Evolutionary conservation across 2,329 filamentous ascomycete genomes (phyloP), one percentile per base, ranked within the genome.

Genomic region (Paecilomyces variotii): DNA sequence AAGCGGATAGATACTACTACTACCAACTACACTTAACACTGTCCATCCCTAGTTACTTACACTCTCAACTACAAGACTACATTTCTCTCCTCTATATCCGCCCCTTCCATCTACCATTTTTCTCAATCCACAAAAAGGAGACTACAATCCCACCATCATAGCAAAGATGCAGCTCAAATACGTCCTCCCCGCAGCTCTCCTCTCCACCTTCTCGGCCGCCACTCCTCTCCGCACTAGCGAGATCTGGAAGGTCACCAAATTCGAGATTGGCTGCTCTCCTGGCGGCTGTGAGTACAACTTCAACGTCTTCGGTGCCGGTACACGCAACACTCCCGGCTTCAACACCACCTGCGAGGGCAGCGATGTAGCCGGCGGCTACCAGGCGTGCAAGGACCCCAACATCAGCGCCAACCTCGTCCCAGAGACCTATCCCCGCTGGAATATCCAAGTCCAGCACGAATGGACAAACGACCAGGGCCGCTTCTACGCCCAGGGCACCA

Each of bases 201-300:
- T 73, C 28, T 67, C 69, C 51, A 55, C 63, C 52, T 54, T 67
- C 55, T 56, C 64, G 60, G 49, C 70, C 4, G 57, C 62, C 54
- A 60, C 61, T 19, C 64, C 68, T 11, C 55, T 59, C n/a, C 60
- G 26, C 14, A 9, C 35, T 35, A 34, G 19, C 30, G 50, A 55
- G 30, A 56, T 24, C 60, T 75, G 70, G 72, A 62, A 67, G 5
- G 68, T 70, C 28, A 64, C 69, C 53, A 59, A 68, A 57, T 74
- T 73, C 61, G 59, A 56, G 7, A 59, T 69, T 34, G 64, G 66
- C 61, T 72, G 72, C 62, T 70, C 72, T 2, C 66, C 68, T 1
- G 71, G 67, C 9, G 70, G 67, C 35, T 74, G 71, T 57, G 54
- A 59, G 57, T 75, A 71, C 61, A 59, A 55, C 35, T 75, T 75